These are phyloP conservation scores for Fusarium sp. DNA, from an alignment of 2,329 filamentous ascomycete genomes.

Conservation along the genomic window DNA sequence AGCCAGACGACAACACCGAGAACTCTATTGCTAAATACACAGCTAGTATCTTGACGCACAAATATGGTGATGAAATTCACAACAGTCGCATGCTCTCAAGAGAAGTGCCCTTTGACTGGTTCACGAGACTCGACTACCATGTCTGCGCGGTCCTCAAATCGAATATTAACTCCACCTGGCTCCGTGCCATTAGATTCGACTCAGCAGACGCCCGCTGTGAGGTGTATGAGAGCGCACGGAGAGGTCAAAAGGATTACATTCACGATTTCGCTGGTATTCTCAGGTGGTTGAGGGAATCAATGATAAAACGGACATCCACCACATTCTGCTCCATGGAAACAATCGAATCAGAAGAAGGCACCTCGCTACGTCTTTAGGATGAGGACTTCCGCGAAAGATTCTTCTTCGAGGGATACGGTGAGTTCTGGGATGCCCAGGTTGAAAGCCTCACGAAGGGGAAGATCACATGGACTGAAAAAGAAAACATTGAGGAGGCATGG, in stretches of 20 bases:
- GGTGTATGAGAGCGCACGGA: not conserved
- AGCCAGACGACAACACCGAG: not conserved
- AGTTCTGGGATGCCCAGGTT: not conserved
- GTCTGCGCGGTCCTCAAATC: not conserved
- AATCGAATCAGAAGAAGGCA: not conserved
- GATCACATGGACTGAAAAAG: not conserved
- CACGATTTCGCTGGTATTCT: not conserved
- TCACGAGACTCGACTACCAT: not conserved
- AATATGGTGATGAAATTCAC: not conserved
- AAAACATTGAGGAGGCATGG: not conserved
- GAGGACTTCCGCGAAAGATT: fast-evolving
- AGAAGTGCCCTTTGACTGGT: not conserved
- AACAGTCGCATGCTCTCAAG: not conserved
- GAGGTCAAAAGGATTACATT: not conserved
- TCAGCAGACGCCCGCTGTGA: not conserved
- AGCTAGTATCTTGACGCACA: not conserved
- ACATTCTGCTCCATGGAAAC: not conserved
- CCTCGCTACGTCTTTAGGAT: not conserved
- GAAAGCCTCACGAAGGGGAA: not conserved
- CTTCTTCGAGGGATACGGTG: not conserved
- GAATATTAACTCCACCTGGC: not conserved
- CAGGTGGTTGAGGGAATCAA: not conserved
- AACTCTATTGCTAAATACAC: not conserved
- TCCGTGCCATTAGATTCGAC: not conserved
- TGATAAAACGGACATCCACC: not conserved